These are phyloP conservation scores for Blumeria hordei DNA, from an alignment of 2,329 filamentous ascomycete species.

Conservation along the genomic window DNA sequence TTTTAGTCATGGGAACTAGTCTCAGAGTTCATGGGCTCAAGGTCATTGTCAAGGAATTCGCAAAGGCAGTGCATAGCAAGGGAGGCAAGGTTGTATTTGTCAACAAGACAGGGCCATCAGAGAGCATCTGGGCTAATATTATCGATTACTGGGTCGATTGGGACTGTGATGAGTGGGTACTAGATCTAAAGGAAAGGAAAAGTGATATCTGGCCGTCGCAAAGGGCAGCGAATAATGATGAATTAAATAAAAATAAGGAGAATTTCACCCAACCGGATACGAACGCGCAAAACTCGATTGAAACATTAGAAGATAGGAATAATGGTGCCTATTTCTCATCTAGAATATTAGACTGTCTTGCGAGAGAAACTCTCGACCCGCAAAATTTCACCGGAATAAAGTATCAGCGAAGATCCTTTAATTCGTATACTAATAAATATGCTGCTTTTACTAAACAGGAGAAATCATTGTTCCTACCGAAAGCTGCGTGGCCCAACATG, in stretches of 20 bases:
- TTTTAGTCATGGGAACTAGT: constrained; percentile 48
- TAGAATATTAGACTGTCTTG: constrained; percentile 12
- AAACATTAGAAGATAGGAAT: constrained; percentile 10
- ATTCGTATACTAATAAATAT: background rate
- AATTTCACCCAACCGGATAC: constrained; percentile 2
- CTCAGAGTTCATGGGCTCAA: constrained; percentile 48
- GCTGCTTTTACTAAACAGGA: background rate
- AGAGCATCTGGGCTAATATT: constrained; percentile 47
- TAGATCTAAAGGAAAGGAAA: constrained; percentile 23
- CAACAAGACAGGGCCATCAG: constrained; percentile 46
- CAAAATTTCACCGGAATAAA: background rate
- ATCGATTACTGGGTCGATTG: constrained; percentile 54
- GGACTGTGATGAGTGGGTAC: constrained; percentile 53
- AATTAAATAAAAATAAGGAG: background rate
- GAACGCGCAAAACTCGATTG: constrained; percentile 6
- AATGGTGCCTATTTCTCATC: constrained; percentile 13
- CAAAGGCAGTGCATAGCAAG: constrained; percentile 39
- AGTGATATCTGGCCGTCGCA: constrained; percentile 14
- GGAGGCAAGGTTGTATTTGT: constrained; percentile 49
- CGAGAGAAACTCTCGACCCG: background rate
- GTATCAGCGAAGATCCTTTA: background rate
- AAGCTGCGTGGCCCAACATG: background rate
- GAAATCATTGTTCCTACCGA: background rate
- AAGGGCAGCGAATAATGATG: constrained; percentile 5
- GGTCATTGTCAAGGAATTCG: constrained; percentile 45